Evolutionary conservation across 1,284 basidiomycete genomes (phyloP), one percentile per base, ranked within the genome.

Genomic region (Crucibulum parvulum): DNA sequence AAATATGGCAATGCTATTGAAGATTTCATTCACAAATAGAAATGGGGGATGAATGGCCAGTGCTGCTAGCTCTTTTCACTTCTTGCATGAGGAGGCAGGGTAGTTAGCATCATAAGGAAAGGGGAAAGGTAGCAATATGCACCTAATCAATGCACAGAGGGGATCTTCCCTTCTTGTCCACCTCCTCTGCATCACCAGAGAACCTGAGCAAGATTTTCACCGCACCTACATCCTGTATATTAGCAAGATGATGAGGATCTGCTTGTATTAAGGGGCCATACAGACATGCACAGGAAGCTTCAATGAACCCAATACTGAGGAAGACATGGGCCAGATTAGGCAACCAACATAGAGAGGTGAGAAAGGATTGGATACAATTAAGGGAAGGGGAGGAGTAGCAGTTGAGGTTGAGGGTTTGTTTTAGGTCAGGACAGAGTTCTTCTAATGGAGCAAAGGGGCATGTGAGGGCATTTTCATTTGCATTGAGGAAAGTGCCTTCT

Each of bases 201-300:
- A 31, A 31, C 24, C 24, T 31, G 24, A 31, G 78, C 4, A 91
- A 90, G 4, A 95, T 90, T 70, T 92, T 90, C 54, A 96, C 88
- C 4, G 98, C 81, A 0, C 87, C 91, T 99, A 99, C 97, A 99
- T 99, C 24, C 97, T 97, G 72, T 99, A 99, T 6, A 97, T 99
- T 3, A 98, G 98, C 2, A 97, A 97, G 6, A 91, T 94, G 45
- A 88, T 92, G 67, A 97, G 74, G 38, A 96, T 90, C 71, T 89
- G 92, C 72, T 99, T 94, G 62, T 83, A 76, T 2, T 85, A 92
- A 0, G 98, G 98, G 1, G 81, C 81, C 68, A 96, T 96, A 66
- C 93, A 91, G 45, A 98, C 89, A 9, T 98, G 87, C 80, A 97
- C 96, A n/a, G 55, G 65, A 99, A 51, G 97, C 92, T 73, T 99